A percentile compares a stretch with the other conserved stretches of the same genome.
phyloP scores from a whole-genome alignment of 768 basidiomycete species.

The Gloeophyllum trabeum region DNA sequence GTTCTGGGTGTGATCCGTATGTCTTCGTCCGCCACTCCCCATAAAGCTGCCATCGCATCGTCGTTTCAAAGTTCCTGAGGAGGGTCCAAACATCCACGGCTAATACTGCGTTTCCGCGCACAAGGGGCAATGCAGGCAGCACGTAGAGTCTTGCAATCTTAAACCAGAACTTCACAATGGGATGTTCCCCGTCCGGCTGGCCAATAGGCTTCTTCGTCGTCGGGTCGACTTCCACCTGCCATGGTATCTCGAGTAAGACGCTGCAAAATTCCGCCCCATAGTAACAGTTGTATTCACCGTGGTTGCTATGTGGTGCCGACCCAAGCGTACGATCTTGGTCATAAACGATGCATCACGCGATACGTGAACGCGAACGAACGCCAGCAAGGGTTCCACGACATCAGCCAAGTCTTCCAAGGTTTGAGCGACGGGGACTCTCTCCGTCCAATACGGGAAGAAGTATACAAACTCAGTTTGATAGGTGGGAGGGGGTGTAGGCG shows the following conservation, averaged over 20 bases:
- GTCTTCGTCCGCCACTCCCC: slow-evolving; percentile 83
- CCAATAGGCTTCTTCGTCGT: slow-evolving; percentile 46
- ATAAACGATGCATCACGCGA: slow-evolving; percentile 71
- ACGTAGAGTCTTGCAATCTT: slow-evolving; percentile 69
- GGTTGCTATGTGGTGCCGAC: slow-evolving; percentile 47
- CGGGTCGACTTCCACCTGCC: slow-evolving; percentile 40
- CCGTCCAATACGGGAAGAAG: slow-evolving; percentile 82
- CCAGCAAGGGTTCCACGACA: slow-evolving; percentile 71
- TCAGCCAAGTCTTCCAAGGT: slow-evolving; percentile 59
- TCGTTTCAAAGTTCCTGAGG: slow-evolving; percentile 66
- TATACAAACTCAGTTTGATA: slow-evolving; percentile 70
- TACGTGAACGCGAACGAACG: slow-evolving; percentile 70
- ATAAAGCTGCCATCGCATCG: slow-evolving; percentile 82
- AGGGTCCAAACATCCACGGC: slow-evolving; percentile 92
- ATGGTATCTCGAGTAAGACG: no score
- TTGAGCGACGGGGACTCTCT: slow-evolving; percentile 55
- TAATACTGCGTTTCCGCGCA: slow-evolving; percentile 78
- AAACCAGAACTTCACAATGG: slow-evolving; percentile 75
- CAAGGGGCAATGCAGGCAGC: slow-evolving; percentile 79
- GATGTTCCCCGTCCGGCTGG: slow-evolving; percentile 43
- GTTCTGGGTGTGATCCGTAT: slow-evolving; percentile 69
- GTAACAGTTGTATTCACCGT: slow-evolving; percentile 32
- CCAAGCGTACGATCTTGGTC: slow-evolving; percentile 72
- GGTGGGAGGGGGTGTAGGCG: slow-evolving; percentile 76
- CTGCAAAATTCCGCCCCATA: no score